Percentiles rank a stretch among this genome's conserved stretches.
Conservation (phyloP, 805 yeast species). For the Starmerella stigmatis region DNA sequence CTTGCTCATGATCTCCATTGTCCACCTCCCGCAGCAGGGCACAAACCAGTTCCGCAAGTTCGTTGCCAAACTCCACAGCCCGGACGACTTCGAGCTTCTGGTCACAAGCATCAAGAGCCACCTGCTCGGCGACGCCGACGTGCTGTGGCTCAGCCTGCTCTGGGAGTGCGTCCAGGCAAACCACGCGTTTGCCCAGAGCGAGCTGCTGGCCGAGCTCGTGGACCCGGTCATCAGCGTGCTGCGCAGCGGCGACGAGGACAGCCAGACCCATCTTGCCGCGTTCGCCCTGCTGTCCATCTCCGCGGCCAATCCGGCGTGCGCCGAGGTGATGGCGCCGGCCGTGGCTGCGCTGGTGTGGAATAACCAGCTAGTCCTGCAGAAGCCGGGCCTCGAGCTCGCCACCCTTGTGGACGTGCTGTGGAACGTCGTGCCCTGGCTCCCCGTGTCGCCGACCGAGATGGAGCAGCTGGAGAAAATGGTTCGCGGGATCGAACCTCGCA, state of each 20-base stretch:
- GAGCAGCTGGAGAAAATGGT: conserved; percentile 1
- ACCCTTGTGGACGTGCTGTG: conserved; percentile 20
- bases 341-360: conserved; percentile 3
- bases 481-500: not conserved
- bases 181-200: conserved; percentile 30
- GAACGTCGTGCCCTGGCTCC: conserved; percentile 20
- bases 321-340: conserved; percentile 11
- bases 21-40: conserved; percentile 45
- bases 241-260: conserved; percentile 3
- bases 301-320: conserved; percentile 6
- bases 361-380: conserved; percentile 8
- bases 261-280: conserved; percentile 10
- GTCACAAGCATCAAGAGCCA: conserved; percentile 7
- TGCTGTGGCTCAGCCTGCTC: conserved; percentile 48
- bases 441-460: conserved; percentile 4
- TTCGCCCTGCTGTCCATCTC: conserved; percentile 16
- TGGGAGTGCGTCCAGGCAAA: conserved; percentile 78
- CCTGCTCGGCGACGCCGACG: conserved; percentile 26
- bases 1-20: conserved; percentile 48
- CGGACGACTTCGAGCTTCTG: conserved; percentile 29
- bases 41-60: conserved; percentile 29
- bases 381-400: conserved; percentile 12
- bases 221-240: conserved; percentile 12
- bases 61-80: conserved; percentile 29
- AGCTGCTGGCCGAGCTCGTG: conserved; percentile 36